phyloP scores from a whole-genome alignment of 1,284 basidiomycete species.

The Trichosporon sp. region DNA sequence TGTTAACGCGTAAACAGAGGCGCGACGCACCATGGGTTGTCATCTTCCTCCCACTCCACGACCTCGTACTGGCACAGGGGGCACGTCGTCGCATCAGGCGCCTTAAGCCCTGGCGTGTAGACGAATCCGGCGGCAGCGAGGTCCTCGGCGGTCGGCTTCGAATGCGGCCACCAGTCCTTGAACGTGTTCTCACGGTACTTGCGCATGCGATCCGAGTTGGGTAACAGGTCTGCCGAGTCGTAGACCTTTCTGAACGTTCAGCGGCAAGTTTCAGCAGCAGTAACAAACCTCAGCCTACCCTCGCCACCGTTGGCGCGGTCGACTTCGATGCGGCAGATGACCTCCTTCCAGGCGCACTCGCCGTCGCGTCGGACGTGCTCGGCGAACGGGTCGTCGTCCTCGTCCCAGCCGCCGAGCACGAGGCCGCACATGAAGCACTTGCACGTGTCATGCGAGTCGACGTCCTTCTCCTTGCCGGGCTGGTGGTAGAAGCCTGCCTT shows the following conservation, averaged over 20 bases:
- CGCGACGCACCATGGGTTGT: slow-evolving; percentile 61
- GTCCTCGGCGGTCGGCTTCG: slow-evolving; percentile 64
- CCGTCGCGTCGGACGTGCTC: slow-evolving; percentile 64
- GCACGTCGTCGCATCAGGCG: slow-evolving; percentile 67
- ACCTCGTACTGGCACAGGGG: slow-evolving; percentile 69
- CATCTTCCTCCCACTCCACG: slow-evolving; percentile 71
- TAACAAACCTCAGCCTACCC: slow-evolving; percentile 14
- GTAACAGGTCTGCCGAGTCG: slow-evolving; percentile 58
- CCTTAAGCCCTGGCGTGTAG: slow-evolving; percentile 60
- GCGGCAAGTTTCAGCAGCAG: not conserved
- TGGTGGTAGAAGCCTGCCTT: slow-evolving; percentile 74
- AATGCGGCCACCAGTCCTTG: slow-evolving; percentile 66
- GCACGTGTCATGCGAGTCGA: slow-evolving; percentile 31
- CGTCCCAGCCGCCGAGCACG: slow-evolving; percentile 70
- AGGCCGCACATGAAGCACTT: slow-evolving; percentile 72
- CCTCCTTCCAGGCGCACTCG: slow-evolving; percentile 70
- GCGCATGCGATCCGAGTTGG: slow-evolving; percentile 63
- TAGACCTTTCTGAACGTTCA: slow-evolving; percentile 55
- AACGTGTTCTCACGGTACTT: slow-evolving; percentile 67
- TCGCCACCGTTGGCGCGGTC: slow-evolving; percentile 24
- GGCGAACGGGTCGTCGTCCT: slow-evolving; percentile 70
- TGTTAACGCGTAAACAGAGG: slow-evolving; percentile 17
- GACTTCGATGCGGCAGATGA: slow-evolving; percentile 61
- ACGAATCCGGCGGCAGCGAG: slow-evolving; percentile 79
- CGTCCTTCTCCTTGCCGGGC: slow-evolving; percentile 18